Evolutionary conservation across 2,329 filamentous ascomycete genomes (phyloP).

Genomic region (Aspergillus sp.): DNA sequence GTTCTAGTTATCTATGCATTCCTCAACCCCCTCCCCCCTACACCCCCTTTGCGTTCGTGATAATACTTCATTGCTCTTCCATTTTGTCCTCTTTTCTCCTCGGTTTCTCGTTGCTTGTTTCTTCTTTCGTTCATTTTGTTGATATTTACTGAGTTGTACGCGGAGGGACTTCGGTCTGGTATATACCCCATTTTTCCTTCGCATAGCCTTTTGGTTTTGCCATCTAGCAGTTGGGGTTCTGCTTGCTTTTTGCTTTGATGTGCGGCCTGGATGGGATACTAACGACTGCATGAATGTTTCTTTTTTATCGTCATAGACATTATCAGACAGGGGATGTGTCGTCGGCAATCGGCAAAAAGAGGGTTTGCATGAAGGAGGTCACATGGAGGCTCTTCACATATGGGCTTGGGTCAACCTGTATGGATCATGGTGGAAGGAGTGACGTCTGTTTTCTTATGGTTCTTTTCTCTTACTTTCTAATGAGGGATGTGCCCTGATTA

Average conservation of each 20-base stretch:
- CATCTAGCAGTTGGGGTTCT: constrained; percentile 10
- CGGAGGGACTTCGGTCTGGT: constrained; percentile 16
- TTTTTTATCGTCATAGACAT: constrained; percentile 11
- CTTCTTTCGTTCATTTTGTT: constrained; percentile 4
- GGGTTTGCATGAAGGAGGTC: constrained; percentile 1
- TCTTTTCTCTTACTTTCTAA: not conserved
- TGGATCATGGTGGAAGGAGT: not conserved
- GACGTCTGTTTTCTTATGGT: not conserved
- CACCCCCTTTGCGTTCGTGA: constrained; percentile 4
- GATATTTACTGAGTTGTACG: constrained; percentile 10
- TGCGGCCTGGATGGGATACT: constrained; percentile 15
- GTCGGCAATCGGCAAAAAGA: too few relatives aligned
- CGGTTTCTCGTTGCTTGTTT: not conserved
- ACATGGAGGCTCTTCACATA: not conserved
- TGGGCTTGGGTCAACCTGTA: not conserved
- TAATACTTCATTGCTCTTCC: not conserved
- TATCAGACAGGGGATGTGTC: constrained; percentile 9
- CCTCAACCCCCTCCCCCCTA: not conserved
- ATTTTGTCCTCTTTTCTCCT: not conserved
- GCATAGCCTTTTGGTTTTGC: constrained; percentile 18
- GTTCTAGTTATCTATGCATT: constrained; percentile 1
- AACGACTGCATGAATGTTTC: constrained; percentile 22
- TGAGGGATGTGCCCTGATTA: too few relatives aligned
- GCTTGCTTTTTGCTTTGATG: constrained; percentile 6
- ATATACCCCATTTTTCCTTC: constrained; percentile 21